Conservation (phyloP, 805 yeast species). For the Saturnispora halmiae region DNA sequence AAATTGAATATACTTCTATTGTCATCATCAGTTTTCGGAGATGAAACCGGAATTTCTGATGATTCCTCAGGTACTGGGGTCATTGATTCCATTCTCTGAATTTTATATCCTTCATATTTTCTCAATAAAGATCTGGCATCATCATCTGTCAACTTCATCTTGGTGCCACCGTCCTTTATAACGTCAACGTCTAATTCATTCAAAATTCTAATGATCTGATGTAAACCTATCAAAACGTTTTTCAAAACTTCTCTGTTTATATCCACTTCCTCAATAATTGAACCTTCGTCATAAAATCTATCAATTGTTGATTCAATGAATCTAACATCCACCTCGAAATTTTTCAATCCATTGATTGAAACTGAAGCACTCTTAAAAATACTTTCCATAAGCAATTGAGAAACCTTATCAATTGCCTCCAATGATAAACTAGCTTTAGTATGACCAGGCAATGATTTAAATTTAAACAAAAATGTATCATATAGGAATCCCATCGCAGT, state of each 20-base stretch:
- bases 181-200: conserved; percentile 53
- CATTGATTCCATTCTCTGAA: conserved; percentile 16
- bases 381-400: conserved; percentile 56
- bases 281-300: conserved; percentile 7
- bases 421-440: conserved; percentile 74
- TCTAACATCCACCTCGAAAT: conserved; percentile 72
- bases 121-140: conserved; percentile 54
- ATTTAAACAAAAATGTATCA: conserved; percentile 76
- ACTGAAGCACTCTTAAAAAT: conserved; percentile 48
- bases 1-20: conserved; percentile 21
- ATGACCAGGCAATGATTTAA: conserved; percentile 70
- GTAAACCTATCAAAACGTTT: conserved; percentile 64
- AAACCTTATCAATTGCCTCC: conserved; percentile 78
- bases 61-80: conserved; percentile 1
- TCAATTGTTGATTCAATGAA: conserved; percentile 47
- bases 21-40: conserved; percentile 11
- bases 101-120: conserved; percentile 35
- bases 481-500: conserved; percentile 49
- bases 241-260: conserved; percentile 12
- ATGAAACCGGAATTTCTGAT: background rate
- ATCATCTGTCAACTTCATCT: conserved; percentile 39
- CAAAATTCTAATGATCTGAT: conserved; percentile 71
- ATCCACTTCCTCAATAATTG: conserved; percentile 10
- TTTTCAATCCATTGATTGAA: conserved; percentile 52
- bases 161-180: conserved; percentile 31